These are phyloP conservation scores for Colletotrichum tropicicola DNA, from an alignment of 2,329 filamentous ascomycete species.

Conservation along the genomic window DNA sequence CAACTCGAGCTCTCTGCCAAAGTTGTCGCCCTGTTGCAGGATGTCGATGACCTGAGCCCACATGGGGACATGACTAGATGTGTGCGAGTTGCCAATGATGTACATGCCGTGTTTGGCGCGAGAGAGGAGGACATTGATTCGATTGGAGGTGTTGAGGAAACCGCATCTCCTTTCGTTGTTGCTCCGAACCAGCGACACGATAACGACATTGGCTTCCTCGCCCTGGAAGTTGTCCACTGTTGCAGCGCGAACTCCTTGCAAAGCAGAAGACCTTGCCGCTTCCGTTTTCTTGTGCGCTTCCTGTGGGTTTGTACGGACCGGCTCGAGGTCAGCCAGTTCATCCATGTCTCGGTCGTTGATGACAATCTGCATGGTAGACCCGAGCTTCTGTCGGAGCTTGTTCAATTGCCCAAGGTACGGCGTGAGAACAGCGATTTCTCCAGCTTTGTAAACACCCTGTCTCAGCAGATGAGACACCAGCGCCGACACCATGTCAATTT, in stretches of 20 bases:
- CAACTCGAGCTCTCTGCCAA: slow-evolving; percentile 62
- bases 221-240: slow-evolving; percentile 83
- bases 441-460: slow-evolving; percentile 67
- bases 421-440: slow-evolving; percentile 77
- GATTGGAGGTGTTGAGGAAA: slow-evolving; percentile 72
- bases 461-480: slow-evolving; percentile 72
- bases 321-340: slow-evolving; percentile 53
- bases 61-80: slow-evolving; percentile 66
- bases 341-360: slow-evolving; percentile 70
- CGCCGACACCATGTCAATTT: slow-evolving; percentile 69
- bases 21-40: slow-evolving; percentile 51
- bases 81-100: slow-evolving; percentile 72
- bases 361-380: slow-evolving; percentile 64
- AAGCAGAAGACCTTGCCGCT: slow-evolving; percentile 43
- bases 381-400: slow-evolving; percentile 56
- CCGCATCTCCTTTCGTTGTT: slow-evolving; percentile 67
- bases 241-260: slow-evolving; percentile 62
- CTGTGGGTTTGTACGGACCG: slow-evolving; percentile 31
- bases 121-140: slow-evolving; percentile 75
- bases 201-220: slow-evolving; percentile 76
- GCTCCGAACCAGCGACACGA: slow-evolving; percentile 77
- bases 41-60: slow-evolving; percentile 68
- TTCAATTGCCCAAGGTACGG: slow-evolving; percentile 69
- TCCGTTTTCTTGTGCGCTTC: slow-evolving; percentile 15
- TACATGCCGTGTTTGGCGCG: slow-evolving; percentile 77